phyloP scores from a whole-genome alignment of 208 protist genomes.

The Leishmania tropica region DNA sequence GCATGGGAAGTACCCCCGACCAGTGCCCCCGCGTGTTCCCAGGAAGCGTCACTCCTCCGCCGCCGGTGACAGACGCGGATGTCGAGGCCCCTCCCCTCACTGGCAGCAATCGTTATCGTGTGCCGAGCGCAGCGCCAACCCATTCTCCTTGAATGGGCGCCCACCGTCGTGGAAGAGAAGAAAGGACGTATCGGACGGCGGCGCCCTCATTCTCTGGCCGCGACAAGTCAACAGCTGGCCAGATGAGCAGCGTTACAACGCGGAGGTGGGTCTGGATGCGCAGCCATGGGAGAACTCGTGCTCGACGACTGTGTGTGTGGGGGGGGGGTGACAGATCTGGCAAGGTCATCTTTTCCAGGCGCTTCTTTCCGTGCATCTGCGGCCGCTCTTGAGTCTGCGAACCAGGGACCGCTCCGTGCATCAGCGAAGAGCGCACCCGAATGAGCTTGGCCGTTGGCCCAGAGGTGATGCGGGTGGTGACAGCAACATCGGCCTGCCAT shows the following conservation, averaged over 20 bases:
- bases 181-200: background rate
- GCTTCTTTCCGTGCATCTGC: background rate
- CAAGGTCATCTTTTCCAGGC: slow-evolving; percentile 32
- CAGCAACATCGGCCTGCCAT: background rate
- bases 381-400: slow-evolving; percentile 13
- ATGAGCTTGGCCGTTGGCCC: slow-evolving; percentile 2
- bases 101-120: background rate
- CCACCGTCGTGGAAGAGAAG: slow-evolving; percentile 30
- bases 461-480: background rate
- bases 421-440: background rate
- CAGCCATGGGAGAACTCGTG: slow-evolving; percentile 2
- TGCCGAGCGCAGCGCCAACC: too few relatives aligned
- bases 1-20: background rate
- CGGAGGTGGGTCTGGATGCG: slow-evolving; percentile 9
- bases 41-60: background rate
- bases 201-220: slow-evolving; percentile 27
- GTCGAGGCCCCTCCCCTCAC: background rate
- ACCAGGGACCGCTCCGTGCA: background rate
- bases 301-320: slow-evolving; percentile 1
- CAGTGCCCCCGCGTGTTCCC: too few relatives aligned
- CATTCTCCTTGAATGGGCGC: background rate
- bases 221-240: slow-evolving; percentile 20
- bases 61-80: background rate
- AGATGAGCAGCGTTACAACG: slow-evolving; percentile 11
- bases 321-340: slow-evolving; percentile 19